phyloP scores from a whole-genome alignment of 768 basidiomycete genomes.

The Steccherinum ochraceum region DNA sequence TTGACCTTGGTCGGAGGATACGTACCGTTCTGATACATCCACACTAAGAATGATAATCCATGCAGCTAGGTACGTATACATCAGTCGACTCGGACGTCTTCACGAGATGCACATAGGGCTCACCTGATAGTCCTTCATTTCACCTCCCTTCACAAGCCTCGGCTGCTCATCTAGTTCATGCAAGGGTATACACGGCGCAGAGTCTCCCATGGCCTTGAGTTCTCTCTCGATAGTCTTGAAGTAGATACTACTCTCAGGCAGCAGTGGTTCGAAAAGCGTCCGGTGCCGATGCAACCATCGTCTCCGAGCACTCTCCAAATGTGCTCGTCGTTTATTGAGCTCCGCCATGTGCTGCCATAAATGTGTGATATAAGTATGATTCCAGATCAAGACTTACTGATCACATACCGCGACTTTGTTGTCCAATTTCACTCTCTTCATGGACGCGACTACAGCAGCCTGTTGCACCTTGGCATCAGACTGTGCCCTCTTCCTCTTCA shows the following conservation, averaged over 20 bases:
- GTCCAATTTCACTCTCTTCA: constrained; percentile 28
- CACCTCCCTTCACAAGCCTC: constrained; percentile 42
- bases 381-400: background rate
- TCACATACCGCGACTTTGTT: constrained; percentile 35
- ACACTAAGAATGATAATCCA: constrained; percentile 59
- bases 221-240: constrained; percentile 31
- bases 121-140: constrained; percentile 71
- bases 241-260: constrained; percentile 33
- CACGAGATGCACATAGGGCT: too few relatives aligned
- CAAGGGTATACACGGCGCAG: constrained; percentile 26
- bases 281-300: constrained; percentile 41
- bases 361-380: constrained; percentile 30
- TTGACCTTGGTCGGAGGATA: background rate
- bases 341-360: constrained; percentile 11
- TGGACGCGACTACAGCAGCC: background rate
- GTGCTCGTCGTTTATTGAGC: constrained; percentile 29
- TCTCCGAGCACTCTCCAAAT: constrained; percentile 35
- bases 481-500: constrained; percentile 2
- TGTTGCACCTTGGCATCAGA: background rate
- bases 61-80: constrained; percentile 33
- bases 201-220: constrained; percentile 16
- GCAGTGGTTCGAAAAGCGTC: constrained; percentile 39
- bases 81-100: too few relatives aligned
- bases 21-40: constrained; percentile 63
- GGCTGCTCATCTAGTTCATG: constrained; percentile 43